Evolutionary conservation across 2,329 filamentous ascomycete species (phyloP).

Genomic region (Microdochium bolleyi): DNA sequence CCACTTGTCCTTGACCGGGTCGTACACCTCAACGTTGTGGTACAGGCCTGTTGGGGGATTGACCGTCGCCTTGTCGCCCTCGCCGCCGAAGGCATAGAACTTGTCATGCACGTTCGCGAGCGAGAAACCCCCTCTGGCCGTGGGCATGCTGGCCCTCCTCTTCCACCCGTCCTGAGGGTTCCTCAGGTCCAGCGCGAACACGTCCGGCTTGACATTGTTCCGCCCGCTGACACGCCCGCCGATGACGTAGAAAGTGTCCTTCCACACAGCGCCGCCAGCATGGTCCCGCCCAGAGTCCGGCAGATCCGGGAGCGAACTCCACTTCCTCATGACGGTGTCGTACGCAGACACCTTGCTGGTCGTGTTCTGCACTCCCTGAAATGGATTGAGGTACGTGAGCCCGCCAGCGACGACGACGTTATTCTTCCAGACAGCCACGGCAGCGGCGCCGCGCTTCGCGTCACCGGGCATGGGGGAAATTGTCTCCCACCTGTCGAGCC

Average conservation of each 20-base stretch:
- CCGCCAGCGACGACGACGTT: neutral
- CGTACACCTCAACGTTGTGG: neutral
- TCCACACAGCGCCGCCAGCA: slow-evolving; percentile 2
- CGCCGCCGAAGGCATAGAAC: neutral
- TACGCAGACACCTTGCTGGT: neutral
- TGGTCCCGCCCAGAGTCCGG: slow-evolving; percentile 1
- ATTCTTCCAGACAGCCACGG: neutral
- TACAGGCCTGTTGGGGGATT: neutral
- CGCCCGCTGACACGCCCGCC: neutral
- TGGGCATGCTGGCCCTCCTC: neutral
- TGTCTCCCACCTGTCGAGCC: neutral
- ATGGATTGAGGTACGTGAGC: neutral
- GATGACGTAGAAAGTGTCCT: slow-evolving; percentile 1
- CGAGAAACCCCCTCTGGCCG: neutral
- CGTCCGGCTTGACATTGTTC: neutral
- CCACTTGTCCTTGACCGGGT: neutral
- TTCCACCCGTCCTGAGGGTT: neutral
- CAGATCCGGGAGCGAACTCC: neutral
- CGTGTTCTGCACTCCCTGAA: neutral
- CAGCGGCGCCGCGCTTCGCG: neutral
- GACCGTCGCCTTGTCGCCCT: neutral
- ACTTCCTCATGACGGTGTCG: neutral
- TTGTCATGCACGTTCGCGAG: neutral
- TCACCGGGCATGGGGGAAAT: neutral
- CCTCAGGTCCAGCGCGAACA: neutral